Conservation (phyloP, 1,284 basidiomycete species). For the Earliella scabrosa region DNA sequence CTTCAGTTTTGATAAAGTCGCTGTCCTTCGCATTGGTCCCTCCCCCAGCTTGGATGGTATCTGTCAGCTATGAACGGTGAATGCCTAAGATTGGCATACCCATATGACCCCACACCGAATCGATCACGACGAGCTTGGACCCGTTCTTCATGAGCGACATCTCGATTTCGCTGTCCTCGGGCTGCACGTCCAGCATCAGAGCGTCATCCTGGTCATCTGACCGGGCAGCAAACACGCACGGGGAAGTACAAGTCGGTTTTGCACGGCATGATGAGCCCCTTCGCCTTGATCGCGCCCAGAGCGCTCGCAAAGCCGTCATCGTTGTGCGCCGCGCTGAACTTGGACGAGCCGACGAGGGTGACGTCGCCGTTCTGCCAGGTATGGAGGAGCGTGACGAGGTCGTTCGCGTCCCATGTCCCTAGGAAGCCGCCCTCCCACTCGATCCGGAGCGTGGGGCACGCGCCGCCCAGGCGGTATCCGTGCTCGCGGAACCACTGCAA, state of each 20-base stretch:
- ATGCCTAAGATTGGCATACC: constrained; percentile 38
- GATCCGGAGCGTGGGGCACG: constrained; percentile 51
- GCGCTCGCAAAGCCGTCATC: constrained; percentile 46
- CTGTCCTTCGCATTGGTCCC: constrained; percentile 28
- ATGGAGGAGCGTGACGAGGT: constrained; percentile 53
- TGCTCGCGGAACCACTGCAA: constrained; percentile 60
- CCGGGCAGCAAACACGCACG: too few species aligned
- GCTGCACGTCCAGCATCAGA: constrained; percentile 35
- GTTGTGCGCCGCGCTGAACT: constrained; percentile 27
- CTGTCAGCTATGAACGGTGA: not conserved
- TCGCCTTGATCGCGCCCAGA: constrained; percentile 44
- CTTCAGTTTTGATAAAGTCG: constrained; percentile 26
- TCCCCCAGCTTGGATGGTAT: constrained; percentile 25
- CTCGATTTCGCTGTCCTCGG: constrained; percentile 60
- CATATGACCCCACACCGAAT: constrained; percentile 63
- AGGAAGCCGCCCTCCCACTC: constrained; percentile 56
- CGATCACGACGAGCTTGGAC: constrained; percentile 52
- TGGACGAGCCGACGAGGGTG: constrained; percentile 40
- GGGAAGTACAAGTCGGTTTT: constrained; percentile 61
- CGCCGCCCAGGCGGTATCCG: constrained; percentile 47
- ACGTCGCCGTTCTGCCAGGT: constrained; percentile 63
- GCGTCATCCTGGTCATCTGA: too few species aligned
- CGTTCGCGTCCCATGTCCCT: constrained; percentile 58
- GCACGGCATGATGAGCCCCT: constrained; percentile 48
- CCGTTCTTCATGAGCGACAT: constrained; percentile 45